Evolutionary conservation across 495 filamentous ascomycete species (phyloP), one percentile per base, ranked within the genome.

Genomic region (Niebla homalea): DNA sequence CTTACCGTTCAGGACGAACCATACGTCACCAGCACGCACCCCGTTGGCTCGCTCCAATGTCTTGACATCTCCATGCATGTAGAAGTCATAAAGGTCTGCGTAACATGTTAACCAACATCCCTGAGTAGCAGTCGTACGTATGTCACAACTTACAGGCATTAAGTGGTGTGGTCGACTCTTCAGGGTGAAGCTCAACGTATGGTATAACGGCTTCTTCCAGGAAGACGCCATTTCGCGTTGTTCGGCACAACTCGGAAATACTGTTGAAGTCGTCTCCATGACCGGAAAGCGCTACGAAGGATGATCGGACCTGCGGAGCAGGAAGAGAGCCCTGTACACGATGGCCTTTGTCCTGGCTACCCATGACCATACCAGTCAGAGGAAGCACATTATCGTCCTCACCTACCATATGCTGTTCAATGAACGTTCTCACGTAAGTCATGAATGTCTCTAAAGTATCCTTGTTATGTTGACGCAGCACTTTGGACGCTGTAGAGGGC

Each of bases 221-320:
- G 62, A 84, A 87, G 3, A 89, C 76, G 1, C 76, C 81, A 14
- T 68, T 64, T 22, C 85, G 75, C 2, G 75, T 70, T 10, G 76
- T 76, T 18, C 67, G 56, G 58, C 81, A 83, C 5, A 89, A 73
- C 40, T 86, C 80, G 10, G 68, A 58, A 25, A 88, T 76, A 0
- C 67, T 76, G 8, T 63, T 56, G 65, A 85, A 87, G 3, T 66
- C 52, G 54, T 87, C 85, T 3, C 58, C 62, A 43, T 76, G 69
- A 2, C 85, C 83, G 1, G 85, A 88, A 4, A 89, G 70, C 1
- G 82, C 83, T 10, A 79, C 72, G 57, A 89, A 89, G 3, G 78
- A 63, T 8, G 83, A 87, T 11, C 76, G 71, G 3, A 81, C 65
- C 35, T 63, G 69, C 20, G 21, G 52, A 32, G 18, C 56, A 56